Evolutionary conservation across 495 filamentous ascomycete species (phyloP), one percentile per base, ranked within the genome.

Genomic region (Penicillium goetzii): DNA sequence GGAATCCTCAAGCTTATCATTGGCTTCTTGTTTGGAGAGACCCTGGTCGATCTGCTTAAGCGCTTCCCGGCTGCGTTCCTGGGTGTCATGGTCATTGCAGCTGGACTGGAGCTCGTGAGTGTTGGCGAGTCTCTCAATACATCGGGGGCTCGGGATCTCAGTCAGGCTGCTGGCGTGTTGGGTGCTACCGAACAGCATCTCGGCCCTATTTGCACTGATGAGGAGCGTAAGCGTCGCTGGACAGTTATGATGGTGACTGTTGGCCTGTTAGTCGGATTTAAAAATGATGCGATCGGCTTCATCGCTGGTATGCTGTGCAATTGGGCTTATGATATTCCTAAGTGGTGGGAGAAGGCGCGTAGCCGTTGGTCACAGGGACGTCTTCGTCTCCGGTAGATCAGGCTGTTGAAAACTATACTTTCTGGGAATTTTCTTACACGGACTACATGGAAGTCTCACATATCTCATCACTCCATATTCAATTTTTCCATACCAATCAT

Each of bases 221-320:
- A 82, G 59, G 89, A 91, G 68, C 81, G 86, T 34, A 81, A 81
- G 53, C 85, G 89, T 66, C 80, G 92, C 32, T 96, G 91, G 89
- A 89, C 85, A 33, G 87, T 96, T 0, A 96, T 97, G 92, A 83
- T 95, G 66, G 86, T 92, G 57, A 97, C 94, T 43, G 86, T 90
- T 28, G 92, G 89, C 1, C 81, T 87, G 19, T 80, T 92, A 62
- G 73, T 98, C 21, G 92, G 91, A n/a, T 96, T 96, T 63, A 88
- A 84, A 74, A 97, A 97, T 72, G 92, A 93, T 74, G 92, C 87
- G 17, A 82, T 96, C 19, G 94, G 94, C 0, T 97, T 98, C 69
- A 60, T 89, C 23, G 92, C 89, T 0, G 94, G 94, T 0, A 83
- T 95, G 81, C 62, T 90, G 12, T 91, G 89, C 70, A 82, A 91